Conservation (phyloP, 805 yeast genomes). For the Jamesozyma gamospora region DNA sequence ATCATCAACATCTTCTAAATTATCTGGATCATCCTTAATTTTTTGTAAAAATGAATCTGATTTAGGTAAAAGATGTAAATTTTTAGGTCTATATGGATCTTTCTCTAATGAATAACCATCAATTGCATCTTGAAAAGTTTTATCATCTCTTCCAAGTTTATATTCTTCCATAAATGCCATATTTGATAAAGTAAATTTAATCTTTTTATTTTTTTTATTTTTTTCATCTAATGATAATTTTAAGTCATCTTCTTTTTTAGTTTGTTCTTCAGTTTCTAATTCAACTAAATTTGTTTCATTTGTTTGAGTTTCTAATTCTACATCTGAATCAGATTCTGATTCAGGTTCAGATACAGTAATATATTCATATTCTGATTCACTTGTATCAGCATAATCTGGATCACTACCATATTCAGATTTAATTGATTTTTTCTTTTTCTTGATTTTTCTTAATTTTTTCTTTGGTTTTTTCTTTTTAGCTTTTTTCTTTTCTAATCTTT, state of each 20-base stretch:
- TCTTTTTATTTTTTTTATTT: slow-evolving; percentile 5
- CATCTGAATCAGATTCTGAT: slow-evolving; percentile 3
- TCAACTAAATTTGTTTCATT: slow-evolving; percentile 6
- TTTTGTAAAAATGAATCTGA: slow-evolving; percentile 43
- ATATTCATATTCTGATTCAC: neutral
- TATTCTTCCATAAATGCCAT: slow-evolving; percentile 5
- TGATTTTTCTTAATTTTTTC: slow-evolving; percentile 2
- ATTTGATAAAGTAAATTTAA: too few relatives aligned
- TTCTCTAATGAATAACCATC: slow-evolving; percentile 30
- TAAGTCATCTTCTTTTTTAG: slow-evolving; percentile 7
- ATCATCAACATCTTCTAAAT: slow-evolving; percentile 72
- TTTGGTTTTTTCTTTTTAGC: neutral
- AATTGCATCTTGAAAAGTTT: slow-evolving; percentile 23
- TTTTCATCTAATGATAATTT: slow-evolving; percentile 1
- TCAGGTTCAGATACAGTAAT: neutral
- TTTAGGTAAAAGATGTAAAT: slow-evolving; percentile 49
- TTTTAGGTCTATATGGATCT: slow-evolving; percentile 41
- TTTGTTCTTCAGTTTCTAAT: slow-evolving; percentile 11
- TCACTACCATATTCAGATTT: slow-evolving; percentile 2
- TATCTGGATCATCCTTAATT: slow-evolving; percentile 50
- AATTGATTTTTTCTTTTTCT: slow-evolving; percentile 2
- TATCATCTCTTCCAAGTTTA: slow-evolving; percentile 1
- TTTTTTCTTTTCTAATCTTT: neutral
- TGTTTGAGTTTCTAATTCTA: slow-evolving; percentile 12
- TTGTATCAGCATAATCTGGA: slow-evolving; percentile 2